These are phyloP conservation scores for Dictyostelium brefeldianum DNA, from an alignment of 78 protist species.

Conservation along the genomic window DNA sequence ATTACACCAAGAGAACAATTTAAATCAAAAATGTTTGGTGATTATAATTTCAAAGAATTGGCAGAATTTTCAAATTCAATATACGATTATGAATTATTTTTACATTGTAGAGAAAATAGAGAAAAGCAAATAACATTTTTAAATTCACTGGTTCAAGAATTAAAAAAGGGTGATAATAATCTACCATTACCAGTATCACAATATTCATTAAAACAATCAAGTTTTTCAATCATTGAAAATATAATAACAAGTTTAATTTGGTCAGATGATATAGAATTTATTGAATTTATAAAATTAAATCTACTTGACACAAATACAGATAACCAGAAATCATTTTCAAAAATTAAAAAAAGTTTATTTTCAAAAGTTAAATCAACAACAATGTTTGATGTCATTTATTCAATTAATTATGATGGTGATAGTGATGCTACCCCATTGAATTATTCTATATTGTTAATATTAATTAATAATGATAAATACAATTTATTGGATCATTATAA, in stretches of 20 bases:
- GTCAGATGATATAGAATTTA: background rate
- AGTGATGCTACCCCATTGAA: background rate
- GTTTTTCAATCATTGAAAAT: background rate
- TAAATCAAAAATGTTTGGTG: background rate
- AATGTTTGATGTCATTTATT: background rate
- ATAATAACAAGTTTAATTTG: background rate
- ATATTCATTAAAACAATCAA: background rate
- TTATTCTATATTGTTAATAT: background rate
- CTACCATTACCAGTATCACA: background rate
- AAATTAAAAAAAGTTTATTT: background rate
- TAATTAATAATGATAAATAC: background rate
- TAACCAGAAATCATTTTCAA: background rate
- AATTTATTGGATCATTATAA: background rate
- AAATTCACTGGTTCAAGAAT: background rate
- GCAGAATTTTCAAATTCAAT: background rate
- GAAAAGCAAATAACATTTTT: background rate
- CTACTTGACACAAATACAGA: background rate
- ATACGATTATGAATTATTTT: background rate
- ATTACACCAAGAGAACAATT: background rate
- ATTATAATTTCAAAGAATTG: background rate
- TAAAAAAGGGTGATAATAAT: background rate
- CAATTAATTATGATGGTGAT: background rate
- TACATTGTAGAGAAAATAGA: background rate
- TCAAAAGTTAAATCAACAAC: constrained; percentile 1
- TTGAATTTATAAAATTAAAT: background rate